Base-by-base conservation (phyloP, 371 early-diverging fungal species). In the Dentiscutata heterogama region DNA sequence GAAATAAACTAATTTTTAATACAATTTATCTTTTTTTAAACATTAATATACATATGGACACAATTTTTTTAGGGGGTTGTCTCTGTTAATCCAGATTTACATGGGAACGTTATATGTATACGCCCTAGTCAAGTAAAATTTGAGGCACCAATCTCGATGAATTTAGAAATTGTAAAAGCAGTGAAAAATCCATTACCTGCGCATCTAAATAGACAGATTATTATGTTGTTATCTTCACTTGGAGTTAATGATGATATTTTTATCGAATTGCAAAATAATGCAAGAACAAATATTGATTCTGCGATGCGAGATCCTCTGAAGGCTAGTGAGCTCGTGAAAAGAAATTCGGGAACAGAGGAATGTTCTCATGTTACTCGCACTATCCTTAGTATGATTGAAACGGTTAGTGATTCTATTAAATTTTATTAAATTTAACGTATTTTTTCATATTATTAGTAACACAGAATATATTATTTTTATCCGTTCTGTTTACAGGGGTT, bases 81-180 rank as follows among this genome's bases (percentile, higher is more conserved):
- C 16, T 83, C 87, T 0, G 75, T 88, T 0, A 84, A 85, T 25
- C 80, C 84, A 0, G 22, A 20, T 0, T 46, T 91, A 18, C 61
- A 60, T 2, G 86, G 85, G 0, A 83, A 82, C 7, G 60, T 82
- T 53, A 83, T 92, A 0, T 88, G 90, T 27, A 83, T 94, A 20
- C 90, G 96, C 7, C 91, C 90, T 0, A 93, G 93, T 82, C 93
- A 94, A 86, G 86, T 86, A 42, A 95, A 95, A 82, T 96, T 95
- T 83, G 79, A 89, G 1, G 91, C 94, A 0, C 76, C 82, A 0
- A 92, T 94, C 80, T 71, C 83, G 2, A 82, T 78, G 18, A 88
- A 89, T 13, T 81, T 95, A 6, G 95, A 95, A 81, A 88, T 95
- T 22, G 88, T 91, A 35, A 89, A 89, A 39, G 86, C 88, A 0